phyloP scores from a whole-genome alignment of 2,329 filamentous ascomycete genomes.

The Penicillium sp. region DNA sequence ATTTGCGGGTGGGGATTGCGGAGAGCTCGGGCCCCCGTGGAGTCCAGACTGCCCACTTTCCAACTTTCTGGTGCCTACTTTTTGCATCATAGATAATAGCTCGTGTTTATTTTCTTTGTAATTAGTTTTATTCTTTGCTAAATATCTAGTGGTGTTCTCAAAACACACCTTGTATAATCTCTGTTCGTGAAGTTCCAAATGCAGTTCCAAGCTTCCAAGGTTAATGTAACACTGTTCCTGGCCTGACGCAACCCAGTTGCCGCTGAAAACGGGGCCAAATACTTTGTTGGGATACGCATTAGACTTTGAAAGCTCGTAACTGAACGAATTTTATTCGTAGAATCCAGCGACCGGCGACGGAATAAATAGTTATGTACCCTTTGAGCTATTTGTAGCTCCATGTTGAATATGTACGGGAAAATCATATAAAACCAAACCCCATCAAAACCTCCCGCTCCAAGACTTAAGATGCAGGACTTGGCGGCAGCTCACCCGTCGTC shows the following conservation, averaged over 20 bases:
- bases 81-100: not conserved
- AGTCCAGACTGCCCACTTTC: constrained; percentile 6
- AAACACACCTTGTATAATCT: no score
- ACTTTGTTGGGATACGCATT: no score
- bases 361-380: not conserved
- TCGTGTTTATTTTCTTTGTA: not conserved
- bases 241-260: not conserved
- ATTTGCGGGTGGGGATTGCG: constrained; percentile 11
- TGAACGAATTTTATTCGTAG: not conserved
- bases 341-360: not conserved
- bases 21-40: constrained; percentile 19
- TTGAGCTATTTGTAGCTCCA: not conserved
- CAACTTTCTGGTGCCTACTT: constrained; percentile 5
- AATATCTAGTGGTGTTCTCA: not conserved
- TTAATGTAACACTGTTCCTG: not conserved
- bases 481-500: constrained; percentile 61
- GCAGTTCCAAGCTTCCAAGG: not conserved
- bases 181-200: not conserved
- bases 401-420: not conserved
- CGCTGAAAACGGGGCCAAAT: not conserved
- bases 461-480: constrained; percentile 54
- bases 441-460: not conserved
- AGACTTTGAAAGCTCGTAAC: not conserved
- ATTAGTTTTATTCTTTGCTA: not conserved
- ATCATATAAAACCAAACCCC: not conserved